A percentile compares a stretch with the other conserved stretches of the same genome.
phyloP scores from a whole-genome alignment of 495 filamentous ascomycete genomes.

The Aspergillus kassunensis region DNA sequence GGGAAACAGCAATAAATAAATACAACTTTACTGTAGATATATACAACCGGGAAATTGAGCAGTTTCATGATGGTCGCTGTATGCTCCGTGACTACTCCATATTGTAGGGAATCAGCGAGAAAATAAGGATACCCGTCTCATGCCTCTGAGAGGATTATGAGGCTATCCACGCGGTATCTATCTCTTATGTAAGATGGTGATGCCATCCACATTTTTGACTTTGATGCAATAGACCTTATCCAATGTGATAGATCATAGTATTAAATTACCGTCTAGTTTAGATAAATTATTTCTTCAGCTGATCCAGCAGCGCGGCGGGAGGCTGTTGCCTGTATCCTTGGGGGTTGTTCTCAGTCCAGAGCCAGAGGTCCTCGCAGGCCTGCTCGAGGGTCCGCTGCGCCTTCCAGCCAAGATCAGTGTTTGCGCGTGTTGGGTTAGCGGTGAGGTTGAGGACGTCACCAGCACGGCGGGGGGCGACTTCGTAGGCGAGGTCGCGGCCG shows the following conservation, averaged over 20 bases:
- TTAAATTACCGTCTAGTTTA: constrained; percentile 17
- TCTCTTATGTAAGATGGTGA: no score
- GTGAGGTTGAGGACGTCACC: constrained; percentile 95
- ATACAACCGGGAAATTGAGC: no score
- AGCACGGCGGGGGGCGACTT: constrained; percentile 75
- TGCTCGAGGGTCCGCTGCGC: constrained; percentile 85
- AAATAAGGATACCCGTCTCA: no score
- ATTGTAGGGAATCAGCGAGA: no score
- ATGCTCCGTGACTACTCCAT: no score
- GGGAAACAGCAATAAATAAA: constrained; percentile 14
- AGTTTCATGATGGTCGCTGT: no score
- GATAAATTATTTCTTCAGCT: constrained; percentile 65
- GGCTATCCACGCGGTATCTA: no score
- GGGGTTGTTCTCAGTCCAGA: constrained; percentile 93
- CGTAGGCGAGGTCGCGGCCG: constrained; percentile 78
- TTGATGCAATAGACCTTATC: not conserved
- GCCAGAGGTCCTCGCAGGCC: constrained; percentile 91
- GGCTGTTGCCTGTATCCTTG: constrained; percentile 89
- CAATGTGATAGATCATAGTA: not conserved
- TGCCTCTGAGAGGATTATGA: no score
- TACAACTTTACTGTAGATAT: not conserved
- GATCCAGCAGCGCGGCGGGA: constrained; percentile 74
- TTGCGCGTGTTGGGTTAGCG: constrained; percentile 82
- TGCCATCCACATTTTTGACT: no score
- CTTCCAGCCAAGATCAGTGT: constrained; percentile 87